Base-by-base conservation (phyloP, 208 protist species). In the Trypanosoma rangeli region DNA sequence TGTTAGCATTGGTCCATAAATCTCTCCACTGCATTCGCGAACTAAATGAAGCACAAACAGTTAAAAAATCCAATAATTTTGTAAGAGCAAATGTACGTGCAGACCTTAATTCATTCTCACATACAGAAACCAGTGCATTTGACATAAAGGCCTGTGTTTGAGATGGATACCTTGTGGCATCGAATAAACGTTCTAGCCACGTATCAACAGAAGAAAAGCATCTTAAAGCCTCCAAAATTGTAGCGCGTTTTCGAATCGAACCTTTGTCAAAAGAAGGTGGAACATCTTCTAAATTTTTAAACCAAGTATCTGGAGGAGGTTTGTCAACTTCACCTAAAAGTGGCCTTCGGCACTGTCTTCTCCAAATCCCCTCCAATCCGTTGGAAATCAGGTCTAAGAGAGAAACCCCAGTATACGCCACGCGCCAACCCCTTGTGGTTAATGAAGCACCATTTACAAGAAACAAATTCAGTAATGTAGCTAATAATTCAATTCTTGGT, bases 61-160 rank as follows among this genome's bases (percentile, higher is more conserved):
- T 88, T 29, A 90, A 80, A 79, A 93, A 92, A 74, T 95, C 90
- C 64, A 91, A 91, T 12, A 95, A 78, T 74, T 91, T 92, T 24
- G 82, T 91, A 5, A 93, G 71, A 16, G 86, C 87, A 66, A 95
- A 95, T n/a, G 83, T 89, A 50, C 90, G 83, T n/a, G 64, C 64
- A 58, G 78, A 70, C 53, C 83, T 60, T 54, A 95, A 75, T 71
- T 95, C 90, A 53, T 76, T 86, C 63, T 81, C 73, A 69, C 87
- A 92, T 49, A 93, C 87, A 58, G 73, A 71, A 56, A 80, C 80
- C 29, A 95, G 55, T 20, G 86, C 85, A 33, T 87, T 89, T 20
- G 83, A 75, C 86, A 93, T 93, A 64, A 89, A 83, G 57, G 94
- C 75, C 70, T 88, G 83, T 26, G 89, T 80, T 44, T 73, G 60